phyloP scores from a whole-genome alignment of 805 yeast species.

The Wickerhamomyces bovis region DNA sequence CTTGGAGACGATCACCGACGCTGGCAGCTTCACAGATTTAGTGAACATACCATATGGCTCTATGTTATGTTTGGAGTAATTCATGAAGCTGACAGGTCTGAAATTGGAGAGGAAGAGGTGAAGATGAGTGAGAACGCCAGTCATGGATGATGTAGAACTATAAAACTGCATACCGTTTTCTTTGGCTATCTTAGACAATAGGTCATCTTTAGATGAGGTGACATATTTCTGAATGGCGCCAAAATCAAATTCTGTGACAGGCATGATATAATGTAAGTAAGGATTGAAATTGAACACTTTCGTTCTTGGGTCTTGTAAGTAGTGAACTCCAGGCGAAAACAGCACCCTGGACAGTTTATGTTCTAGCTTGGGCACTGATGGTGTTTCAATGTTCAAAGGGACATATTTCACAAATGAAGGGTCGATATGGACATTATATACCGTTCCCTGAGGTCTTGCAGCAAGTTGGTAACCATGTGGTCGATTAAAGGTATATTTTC shows the following conservation, averaged over 20 bases:
- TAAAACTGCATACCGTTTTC: slow-evolving; percentile 34
- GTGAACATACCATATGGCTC: slow-evolving; percentile 32
- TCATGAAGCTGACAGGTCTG: slow-evolving; percentile 44
- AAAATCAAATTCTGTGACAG: slow-evolving; percentile 62
- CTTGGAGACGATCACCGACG: slow-evolving; percentile 50
- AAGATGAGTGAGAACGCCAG: slow-evolving; percentile 64
- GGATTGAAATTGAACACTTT: slow-evolving; percentile 65
- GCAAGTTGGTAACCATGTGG: not conserved
- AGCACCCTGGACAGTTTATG: slow-evolving; percentile 67
- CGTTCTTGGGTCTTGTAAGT: slow-evolving; percentile 71
- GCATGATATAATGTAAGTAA: slow-evolving; percentile 50
- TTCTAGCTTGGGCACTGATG: slow-evolving; percentile 44
- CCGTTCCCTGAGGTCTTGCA: not conserved
- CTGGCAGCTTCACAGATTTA: slow-evolving; percentile 43
- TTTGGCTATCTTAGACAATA: slow-evolving; percentile 43
- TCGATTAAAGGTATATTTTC: not conserved
- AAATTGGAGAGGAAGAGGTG: slow-evolving; percentile 64
- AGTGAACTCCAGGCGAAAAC: slow-evolving; percentile 78
- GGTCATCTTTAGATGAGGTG: slow-evolving; percentile 60
- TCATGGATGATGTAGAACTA: slow-evolving; percentile 88
- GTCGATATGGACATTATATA: not conserved
- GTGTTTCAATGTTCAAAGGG: slow-evolving; percentile 7
- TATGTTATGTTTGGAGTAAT: slow-evolving; percentile 40
- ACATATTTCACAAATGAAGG: slow-evolving; percentile 1
- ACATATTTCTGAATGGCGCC: slow-evolving; percentile 49